phyloP scores from a whole-genome alignment of 2,329 filamentous ascomycete species.

The Sordariomycetes sp. region DNA sequence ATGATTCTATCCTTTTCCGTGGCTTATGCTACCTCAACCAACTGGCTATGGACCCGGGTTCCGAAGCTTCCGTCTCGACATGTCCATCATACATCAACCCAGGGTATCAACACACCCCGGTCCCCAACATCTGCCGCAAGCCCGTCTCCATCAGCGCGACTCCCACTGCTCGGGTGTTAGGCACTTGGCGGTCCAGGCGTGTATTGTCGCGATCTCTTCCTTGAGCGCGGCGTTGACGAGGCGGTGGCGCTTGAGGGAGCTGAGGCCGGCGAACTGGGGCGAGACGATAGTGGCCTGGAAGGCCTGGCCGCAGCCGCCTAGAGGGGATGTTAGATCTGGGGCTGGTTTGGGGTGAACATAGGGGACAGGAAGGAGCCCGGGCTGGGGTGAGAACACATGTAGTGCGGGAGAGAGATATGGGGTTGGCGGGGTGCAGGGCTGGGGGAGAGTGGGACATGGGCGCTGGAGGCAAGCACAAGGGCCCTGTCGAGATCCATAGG shows the following conservation, averaged over 20 bases:
- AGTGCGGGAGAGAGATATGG: no score
- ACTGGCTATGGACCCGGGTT: background rate
- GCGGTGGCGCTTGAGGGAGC: constrained; percentile 72
- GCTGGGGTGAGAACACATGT: no score
- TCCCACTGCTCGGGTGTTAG: constrained; percentile 87
- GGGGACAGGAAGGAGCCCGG: constrained; percentile 7
- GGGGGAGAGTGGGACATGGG: no score
- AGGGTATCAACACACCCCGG: constrained; percentile 14
- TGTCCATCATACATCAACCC: background rate
- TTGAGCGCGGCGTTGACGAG: constrained; percentile 77
- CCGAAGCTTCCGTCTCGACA: no score
- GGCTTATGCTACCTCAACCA: background rate
- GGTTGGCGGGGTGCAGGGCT: no score
- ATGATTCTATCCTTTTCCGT: background rate
- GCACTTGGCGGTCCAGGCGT: constrained; percentile 92
- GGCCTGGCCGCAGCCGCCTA: constrained; percentile 51
- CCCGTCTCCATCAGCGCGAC: constrained; percentile 27
- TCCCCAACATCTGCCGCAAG: constrained; percentile 29
- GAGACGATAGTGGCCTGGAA: constrained; percentile 53
- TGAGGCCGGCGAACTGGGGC: constrained; percentile 58
- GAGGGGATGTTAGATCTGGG: background rate
- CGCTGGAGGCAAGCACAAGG: no score
- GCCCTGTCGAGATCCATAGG: no score
- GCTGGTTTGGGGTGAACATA: background rate
- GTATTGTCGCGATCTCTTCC: constrained; percentile 79